Evolutionary conservation across 2,329 filamentous ascomycete species (phyloP), one percentile per base, ranked within the genome.

Genomic region (Pseudogymnoascus sp.): DNA sequence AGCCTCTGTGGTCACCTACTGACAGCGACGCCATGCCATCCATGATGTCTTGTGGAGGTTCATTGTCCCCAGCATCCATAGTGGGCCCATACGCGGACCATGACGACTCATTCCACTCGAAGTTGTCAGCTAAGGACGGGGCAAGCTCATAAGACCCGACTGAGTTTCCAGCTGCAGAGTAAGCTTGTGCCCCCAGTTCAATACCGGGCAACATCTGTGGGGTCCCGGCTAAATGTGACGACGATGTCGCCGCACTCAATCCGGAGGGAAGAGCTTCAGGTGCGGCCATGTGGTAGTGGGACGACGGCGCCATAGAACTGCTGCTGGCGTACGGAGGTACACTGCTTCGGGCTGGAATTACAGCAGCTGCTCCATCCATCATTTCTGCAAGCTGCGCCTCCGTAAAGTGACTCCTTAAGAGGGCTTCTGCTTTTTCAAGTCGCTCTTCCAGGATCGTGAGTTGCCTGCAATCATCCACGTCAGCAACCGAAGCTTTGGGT

Each of bases 1-100:
- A 64, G 10, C 63, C 63, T 19, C 56, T 62, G 7, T 60, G 59
- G 39, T 63, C 62, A 10, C 61, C 59, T 12, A 63, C 62, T 1
- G 63, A 62, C 12, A 64, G 55, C 12, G 63, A 63, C n/a, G 63
- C 63, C 63, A 64, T 64, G 23, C 63, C 63, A 39, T 64, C 63
- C 28, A 64, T 45, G 15, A 62, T 52, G 9, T n/a, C 45, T 52
- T 52, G 45, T 30, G 45, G 45, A 52, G 45, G 12, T n/a, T 52
- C 35, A 30, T 19, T 23, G 18, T 35, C 55, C 19, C 30, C 55
- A 28, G 55, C 26, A 57, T 57, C 55, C 55, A 35, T 23, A 23
- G 35, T 23, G 19, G 28, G 35, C 10, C 35, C 55, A 39, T 57
- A 21, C n/a, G 35, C 35, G 30, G 55, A 19, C 55, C 55, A 57